Percentiles rank a stretch among this genome's conserved stretches.
Evolutionary conservation across 176 grass and related monocot species (phyloP).

Genomic region (Bromus sterilis): DNA sequence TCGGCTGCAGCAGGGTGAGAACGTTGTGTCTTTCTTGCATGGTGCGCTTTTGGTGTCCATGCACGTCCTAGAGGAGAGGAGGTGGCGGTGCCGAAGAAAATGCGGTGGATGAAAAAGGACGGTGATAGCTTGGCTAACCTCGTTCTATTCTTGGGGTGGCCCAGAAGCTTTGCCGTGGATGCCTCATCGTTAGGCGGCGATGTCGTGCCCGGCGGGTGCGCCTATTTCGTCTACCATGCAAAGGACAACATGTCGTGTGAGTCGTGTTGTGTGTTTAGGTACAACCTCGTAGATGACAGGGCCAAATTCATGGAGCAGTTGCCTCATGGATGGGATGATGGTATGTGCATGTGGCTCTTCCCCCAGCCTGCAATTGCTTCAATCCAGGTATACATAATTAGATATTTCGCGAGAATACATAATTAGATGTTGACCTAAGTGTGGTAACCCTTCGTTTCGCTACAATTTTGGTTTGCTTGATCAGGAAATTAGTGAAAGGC

Average conservation of each 20-base stretch:
- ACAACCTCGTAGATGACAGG: neutral
- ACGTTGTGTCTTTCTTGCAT: neutral
- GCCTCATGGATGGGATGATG: neutral
- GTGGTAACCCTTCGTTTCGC: neutral
- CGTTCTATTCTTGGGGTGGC: neutral
- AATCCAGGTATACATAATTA: neutral
- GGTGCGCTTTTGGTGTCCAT: neutral
- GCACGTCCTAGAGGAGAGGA: too few relatives aligned
- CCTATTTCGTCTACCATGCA: neutral
- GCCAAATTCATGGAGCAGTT: neutral
- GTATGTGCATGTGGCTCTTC: neutral
- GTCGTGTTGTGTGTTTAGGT: neutral
- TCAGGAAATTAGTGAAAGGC: neutral
- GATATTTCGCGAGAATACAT: too few relatives aligned
- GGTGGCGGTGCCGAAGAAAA: neutral
- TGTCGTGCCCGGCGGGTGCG: neutral
- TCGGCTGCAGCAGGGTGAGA: too few relatives aligned
- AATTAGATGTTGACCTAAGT: too few relatives aligned
- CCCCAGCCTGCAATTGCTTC: neutral
- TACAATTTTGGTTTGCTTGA: neutral
- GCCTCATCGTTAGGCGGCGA: neutral
- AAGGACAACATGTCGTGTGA: neutral
- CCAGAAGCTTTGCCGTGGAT: neutral
- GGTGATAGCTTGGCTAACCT: neutral
- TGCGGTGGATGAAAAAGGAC: neutral